Evolutionary conservation across 345 rosid species (phyloP).

Genomic region (Ceriops tagal): DNA sequence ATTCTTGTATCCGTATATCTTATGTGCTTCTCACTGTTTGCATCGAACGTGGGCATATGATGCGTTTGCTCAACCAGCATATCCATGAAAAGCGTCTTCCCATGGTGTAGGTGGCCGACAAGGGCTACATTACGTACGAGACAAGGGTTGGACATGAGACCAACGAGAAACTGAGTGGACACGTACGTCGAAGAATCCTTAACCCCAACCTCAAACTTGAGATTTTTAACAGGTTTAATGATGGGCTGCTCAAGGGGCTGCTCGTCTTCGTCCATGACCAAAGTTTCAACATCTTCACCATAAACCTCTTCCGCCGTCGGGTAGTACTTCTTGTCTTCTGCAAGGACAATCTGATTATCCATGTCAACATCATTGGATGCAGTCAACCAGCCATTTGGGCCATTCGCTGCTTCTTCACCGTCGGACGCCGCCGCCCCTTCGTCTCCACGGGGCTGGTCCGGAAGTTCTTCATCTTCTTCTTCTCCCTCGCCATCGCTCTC

Average conservation of each 20-base stretch:
- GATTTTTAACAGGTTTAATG: slow-evolving; percentile 72
- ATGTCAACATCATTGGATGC: slow-evolving; percentile 72
- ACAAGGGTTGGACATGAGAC: slow-evolving; percentile 86
- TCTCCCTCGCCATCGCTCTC: slow-evolving; percentile 74
- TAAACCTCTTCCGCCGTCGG: slow-evolving; percentile 98
- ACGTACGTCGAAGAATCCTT: slow-evolving; percentile 90
- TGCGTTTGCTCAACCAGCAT: slow-evolving; percentile 99
- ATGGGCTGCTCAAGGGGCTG: slow-evolving; percentile 90
- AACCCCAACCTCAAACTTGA: slow-evolving; percentile 89
- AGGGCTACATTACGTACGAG: slow-evolving; percentile 94
- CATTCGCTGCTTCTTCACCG: slow-evolving; percentile 48
- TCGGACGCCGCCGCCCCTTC: slow-evolving; percentile 57
- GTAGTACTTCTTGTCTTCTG: slow-evolving; percentile 94
- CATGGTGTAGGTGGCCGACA: slow-evolving; percentile 92
- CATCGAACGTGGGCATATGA: slow-evolving; percentile 79
- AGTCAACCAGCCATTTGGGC: slow-evolving; percentile 79
- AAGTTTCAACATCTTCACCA: slow-evolving; percentile 87
- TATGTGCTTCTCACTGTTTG: slow-evolving; percentile 80
- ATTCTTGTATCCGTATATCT: slow-evolving; percentile 90
- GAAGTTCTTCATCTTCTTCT: slow-evolving; percentile 72
- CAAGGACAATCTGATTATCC: slow-evolving; percentile 92
- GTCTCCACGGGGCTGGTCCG: slow-evolving; percentile 43
- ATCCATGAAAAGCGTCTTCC: slow-evolving; percentile 92
- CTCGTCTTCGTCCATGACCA: slow-evolving; percentile 97
- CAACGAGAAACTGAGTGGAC: slow-evolving; percentile 86